phyloP scores from a whole-genome alignment of 2,329 filamentous ascomycete species.

The Pyrenophora tritici-repentis region DNA sequence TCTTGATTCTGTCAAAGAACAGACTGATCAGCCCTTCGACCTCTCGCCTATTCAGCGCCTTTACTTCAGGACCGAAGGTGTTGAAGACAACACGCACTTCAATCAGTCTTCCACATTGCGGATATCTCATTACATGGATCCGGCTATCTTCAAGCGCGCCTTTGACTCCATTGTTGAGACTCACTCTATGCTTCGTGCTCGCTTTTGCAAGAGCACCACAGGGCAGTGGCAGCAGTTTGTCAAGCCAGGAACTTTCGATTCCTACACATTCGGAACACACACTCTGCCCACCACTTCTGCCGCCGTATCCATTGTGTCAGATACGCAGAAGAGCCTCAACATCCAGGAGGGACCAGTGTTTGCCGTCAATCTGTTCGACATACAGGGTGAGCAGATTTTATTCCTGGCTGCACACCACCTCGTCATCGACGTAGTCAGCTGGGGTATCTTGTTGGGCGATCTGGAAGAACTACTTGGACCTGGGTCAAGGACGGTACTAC shows the following conservation, averaged over 20 bases:
- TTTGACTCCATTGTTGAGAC: constrained; percentile 32
- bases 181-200: constrained; percentile 44
- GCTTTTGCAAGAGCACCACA: constrained; percentile 23
- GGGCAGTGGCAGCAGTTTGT: constrained; percentile 34
- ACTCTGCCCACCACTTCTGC: constrained; percentile 9
- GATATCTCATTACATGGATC: constrained; percentile 35
- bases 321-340: constrained; percentile 35
- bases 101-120: constrained; percentile 54
- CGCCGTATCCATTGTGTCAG: constrained; percentile 22
- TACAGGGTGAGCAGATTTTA: constrained; percentile 28
- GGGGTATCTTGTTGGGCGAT: constrained; percentile 40
- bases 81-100: constrained; percentile 47
- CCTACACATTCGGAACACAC: constrained; percentile 31
- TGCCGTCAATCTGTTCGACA: constrained; percentile 30
- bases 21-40: constrained; percentile 43
- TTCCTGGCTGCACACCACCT: constrained; percentile 43
- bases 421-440: constrained; percentile 42
- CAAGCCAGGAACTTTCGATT: constrained; percentile 3
- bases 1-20: constrained; percentile 19
- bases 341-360: constrained; percentile 39
- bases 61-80: constrained; percentile 45
- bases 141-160: constrained; percentile 25
- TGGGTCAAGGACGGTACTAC: constrained; percentile 10
- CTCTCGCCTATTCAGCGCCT: constrained; percentile 54
- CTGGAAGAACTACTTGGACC: constrained; percentile 38